A percentile compares a stretch with the other conserved stretches of the same genome.
These are phyloP conservation scores for Straminergon stramineum DNA, from an alignment of 225 moss, liverwort and hornwort genomes.

Conservation along the genomic window DNA sequence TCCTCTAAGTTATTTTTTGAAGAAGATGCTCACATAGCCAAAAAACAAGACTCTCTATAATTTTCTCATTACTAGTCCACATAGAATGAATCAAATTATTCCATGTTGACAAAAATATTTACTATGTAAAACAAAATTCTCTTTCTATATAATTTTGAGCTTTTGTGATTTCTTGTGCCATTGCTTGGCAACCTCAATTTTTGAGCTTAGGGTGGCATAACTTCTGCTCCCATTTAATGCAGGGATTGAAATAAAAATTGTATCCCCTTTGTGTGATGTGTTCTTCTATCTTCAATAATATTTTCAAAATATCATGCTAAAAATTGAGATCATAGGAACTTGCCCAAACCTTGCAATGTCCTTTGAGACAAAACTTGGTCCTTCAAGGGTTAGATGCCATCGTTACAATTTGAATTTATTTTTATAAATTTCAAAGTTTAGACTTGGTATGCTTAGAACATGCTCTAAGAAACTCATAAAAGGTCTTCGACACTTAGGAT, in stretches of 20 bases:
- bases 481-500: not conserved
- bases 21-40: not conserved
- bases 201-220: not conserved
- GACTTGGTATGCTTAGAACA: not conserved
- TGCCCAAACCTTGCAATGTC: not conserved
- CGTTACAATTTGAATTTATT: not conserved
- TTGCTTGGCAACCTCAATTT: accelerated
- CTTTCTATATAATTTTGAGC: no score
- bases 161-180: not conserved
- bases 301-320: not conserved
- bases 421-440: not conserved
- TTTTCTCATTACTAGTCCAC: not conserved
- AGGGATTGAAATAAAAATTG: not conserved
- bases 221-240: accelerated
- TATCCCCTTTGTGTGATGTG: accelerated
- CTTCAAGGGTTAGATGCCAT: not conserved
- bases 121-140: not conserved
- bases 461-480: not conserved
- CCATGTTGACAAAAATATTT: not conserved
- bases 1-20: not conserved
- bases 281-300: not conserved
- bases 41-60: not conserved
- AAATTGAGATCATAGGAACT: not conserved
- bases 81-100: not conserved
- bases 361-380: accelerated